phyloP scores from a whole-genome alignment of 1,139 yeast species.

The Kurtzmaniella quercitrusa region DNA sequence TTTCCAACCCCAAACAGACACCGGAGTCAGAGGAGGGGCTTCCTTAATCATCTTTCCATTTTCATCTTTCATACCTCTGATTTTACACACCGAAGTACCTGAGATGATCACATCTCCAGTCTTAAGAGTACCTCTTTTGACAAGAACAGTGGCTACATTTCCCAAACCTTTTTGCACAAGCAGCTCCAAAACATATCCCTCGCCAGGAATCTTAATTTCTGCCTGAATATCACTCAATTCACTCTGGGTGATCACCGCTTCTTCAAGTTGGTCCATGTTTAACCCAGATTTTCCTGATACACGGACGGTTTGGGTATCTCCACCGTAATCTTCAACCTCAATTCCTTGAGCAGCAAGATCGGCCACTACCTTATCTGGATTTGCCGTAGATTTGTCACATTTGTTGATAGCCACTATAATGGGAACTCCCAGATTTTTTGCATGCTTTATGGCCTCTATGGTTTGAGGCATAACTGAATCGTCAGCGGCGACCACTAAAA shows the following conservation, averaged over 20 bases:
- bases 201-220: constrained; percentile 53
- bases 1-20: constrained; percentile 93
- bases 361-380: constrained; percentile 67
- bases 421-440: constrained; percentile 79
- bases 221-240: constrained; percentile 80
- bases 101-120: constrained; percentile 74
- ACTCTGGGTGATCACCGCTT: constrained; percentile 79
- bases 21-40: constrained; percentile 90
- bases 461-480: constrained; percentile 99
- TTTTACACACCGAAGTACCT: constrained; percentile 83
- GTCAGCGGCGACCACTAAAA: constrained; percentile 95
- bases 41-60: constrained; percentile 55
- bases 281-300: constrained; percentile 83
- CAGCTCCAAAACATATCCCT: constrained; percentile 91
- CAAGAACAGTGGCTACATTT: constrained; percentile 77
- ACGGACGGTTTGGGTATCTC: constrained; percentile 85
- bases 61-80: constrained; percentile 78
- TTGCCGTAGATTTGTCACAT: constrained; percentile 77
- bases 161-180: constrained; percentile 83
- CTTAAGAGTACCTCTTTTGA: constrained; percentile 73
- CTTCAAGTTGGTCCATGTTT: constrained; percentile 86
- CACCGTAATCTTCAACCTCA: constrained; percentile 91
- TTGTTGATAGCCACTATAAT: constrained; percentile 90
- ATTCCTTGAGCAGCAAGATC: constrained; percentile 77
- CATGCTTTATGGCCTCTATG: constrained; percentile 90